These are phyloP conservation scores for Colletotrichum godetiae DNA, from an alignment of 2,329 filamentous ascomycete species.

Conservation along the genomic window DNA sequence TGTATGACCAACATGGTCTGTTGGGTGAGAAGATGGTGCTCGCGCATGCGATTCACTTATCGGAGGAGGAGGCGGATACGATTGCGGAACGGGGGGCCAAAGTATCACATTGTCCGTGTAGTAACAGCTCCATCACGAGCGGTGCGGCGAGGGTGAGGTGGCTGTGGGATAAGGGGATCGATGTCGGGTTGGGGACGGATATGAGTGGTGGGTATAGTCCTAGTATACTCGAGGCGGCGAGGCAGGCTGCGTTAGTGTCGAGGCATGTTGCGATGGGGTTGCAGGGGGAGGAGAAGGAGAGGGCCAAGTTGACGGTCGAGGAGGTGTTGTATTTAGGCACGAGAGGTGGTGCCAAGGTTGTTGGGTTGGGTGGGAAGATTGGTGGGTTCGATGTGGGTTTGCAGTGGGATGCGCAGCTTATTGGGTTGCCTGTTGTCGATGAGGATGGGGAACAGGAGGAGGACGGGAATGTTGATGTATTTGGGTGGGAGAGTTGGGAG, in stretches of 20 bases:
- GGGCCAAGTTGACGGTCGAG: conserved; percentile 80
- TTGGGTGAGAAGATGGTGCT: conserved; percentile 81
- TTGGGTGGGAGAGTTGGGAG: conserved; percentile 91
- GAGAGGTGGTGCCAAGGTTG: conserved; percentile 83
- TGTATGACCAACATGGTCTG: conserved; percentile 81
- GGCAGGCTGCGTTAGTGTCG: conserved; percentile 84
- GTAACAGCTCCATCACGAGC: conserved; percentile 84
- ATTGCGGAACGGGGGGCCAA: conserved; percentile 72
- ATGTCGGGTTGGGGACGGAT: conserved; percentile 90
- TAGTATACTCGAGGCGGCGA: conserved; percentile 83
- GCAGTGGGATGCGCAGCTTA: conserved; percentile 91
- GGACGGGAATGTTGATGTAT: conserved; percentile 82
- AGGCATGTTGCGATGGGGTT: conserved; percentile 73
- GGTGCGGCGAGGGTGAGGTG: conserved; percentile 81
- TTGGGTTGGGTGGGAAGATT: conserved; percentile 77
- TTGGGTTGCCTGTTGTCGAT: conserved; percentile 69
- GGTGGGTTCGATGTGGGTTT: conserved; percentile 88
- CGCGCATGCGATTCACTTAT: conserved; percentile 86
- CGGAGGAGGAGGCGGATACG: conserved; percentile 71
- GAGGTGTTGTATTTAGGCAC: conserved; percentile 91
- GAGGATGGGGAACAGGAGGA: conserved; percentile 54
- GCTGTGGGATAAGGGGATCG: conserved; percentile 79
- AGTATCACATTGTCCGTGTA: conserved; percentile 87
- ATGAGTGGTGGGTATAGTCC: conserved; percentile 88
- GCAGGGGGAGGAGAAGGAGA: conserved; percentile 52